A percentile compares a stretch with the other conserved stretches of the same genome.
Evolutionary conservation across 108 stramenopile genomes (phyloP).

Genomic region (Skeletonema tropicum): DNA sequence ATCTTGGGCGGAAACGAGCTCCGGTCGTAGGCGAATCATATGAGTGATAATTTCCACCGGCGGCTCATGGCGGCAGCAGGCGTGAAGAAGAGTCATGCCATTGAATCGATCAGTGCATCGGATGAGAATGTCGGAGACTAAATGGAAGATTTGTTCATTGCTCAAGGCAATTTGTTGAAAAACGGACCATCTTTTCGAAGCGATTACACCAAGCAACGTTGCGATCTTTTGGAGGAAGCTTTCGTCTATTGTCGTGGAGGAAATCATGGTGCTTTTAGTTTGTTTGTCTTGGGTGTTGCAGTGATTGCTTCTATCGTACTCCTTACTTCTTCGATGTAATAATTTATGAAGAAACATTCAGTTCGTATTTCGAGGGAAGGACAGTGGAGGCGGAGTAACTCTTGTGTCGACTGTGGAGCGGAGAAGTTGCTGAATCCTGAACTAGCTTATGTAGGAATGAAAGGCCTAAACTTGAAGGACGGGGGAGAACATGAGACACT

Average conservation of each 20-base stretch:
- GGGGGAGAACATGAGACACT: too few relatives aligned
- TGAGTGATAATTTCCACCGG: background rate
- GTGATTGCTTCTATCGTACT: too few relatives aligned
- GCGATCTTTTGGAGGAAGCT: background rate
- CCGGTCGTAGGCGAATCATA: slow-evolving; percentile 9
- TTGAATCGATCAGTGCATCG: background rate
- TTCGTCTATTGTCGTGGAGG: background rate
- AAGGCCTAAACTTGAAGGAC: too few relatives aligned
- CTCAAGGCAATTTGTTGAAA: background rate
- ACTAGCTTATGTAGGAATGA: too few relatives aligned
- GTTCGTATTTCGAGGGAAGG: too few relatives aligned
- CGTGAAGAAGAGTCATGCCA: slow-evolving; percentile 4
- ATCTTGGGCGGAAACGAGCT: slow-evolving; percentile 18
- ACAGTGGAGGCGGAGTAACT: too few relatives aligned
- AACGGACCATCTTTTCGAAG: background rate
- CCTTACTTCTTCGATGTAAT: too few relatives aligned
- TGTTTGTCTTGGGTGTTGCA: too few relatives aligned
- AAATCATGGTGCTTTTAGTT: background rate
- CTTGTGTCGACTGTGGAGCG: too few relatives aligned
- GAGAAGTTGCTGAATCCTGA: too few relatives aligned
- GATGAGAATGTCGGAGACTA: background rate
- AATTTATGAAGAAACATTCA: too few relatives aligned
- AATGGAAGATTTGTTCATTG: background rate
- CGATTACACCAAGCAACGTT: background rate
- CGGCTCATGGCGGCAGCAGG: background rate